These are phyloP conservation scores for Candida labiduridarum DNA, from an alignment of 1,139 yeast genomes.

Conservation along the genomic window DNA sequence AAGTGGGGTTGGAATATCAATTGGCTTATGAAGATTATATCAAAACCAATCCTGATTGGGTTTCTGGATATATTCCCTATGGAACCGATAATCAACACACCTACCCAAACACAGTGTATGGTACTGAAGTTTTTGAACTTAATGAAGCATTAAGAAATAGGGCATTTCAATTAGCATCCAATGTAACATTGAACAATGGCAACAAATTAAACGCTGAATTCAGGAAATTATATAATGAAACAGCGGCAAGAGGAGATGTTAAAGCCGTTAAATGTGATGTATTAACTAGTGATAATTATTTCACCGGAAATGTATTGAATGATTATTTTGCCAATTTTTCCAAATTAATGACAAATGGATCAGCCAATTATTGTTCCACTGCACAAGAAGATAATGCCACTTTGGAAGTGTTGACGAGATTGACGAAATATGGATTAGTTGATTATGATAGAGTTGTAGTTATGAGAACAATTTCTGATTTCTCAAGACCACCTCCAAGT, in stretches of 20 bases:
- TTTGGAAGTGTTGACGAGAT: slow-evolving; percentile 60
- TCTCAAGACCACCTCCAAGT: slow-evolving; percentile 57
- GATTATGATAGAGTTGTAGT: slow-evolving; percentile 60
- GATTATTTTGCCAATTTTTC: slow-evolving; percentile 54
- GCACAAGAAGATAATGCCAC: slow-evolving; percentile 75
- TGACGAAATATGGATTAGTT: slow-evolving; percentile 55
- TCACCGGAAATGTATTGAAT: slow-evolving; percentile 54
- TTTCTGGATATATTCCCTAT: slow-evolving; percentile 60
- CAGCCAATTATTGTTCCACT: slow-evolving; percentile 61
- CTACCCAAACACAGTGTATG: slow-evolving; percentile 60
- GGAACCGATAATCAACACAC: slow-evolving; percentile 53
- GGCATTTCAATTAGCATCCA: slow-evolving; percentile 54
- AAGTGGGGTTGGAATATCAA: slow-evolving; percentile 63
- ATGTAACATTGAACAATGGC: slow-evolving; percentile 49
- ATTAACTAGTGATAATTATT: slow-evolving; percentile 63
- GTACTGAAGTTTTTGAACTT: slow-evolving; percentile 67
- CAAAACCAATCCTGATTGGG: slow-evolving; percentile 56
- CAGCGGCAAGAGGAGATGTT: slow-evolving; percentile 55
- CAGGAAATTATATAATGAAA: slow-evolving; percentile 49
- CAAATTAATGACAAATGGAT: slow-evolving; percentile 55
- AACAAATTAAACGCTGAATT: slow-evolving; percentile 43
- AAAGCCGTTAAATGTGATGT: slow-evolving; percentile 58
- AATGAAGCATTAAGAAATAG: slow-evolving; percentile 61
- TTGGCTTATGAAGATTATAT: slow-evolving; percentile 49
- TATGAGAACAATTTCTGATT: slow-evolving; percentile 67